phyloP scores from a whole-genome alignment of 2,329 filamentous ascomycete species.

The Aspergillus melleus region DNA sequence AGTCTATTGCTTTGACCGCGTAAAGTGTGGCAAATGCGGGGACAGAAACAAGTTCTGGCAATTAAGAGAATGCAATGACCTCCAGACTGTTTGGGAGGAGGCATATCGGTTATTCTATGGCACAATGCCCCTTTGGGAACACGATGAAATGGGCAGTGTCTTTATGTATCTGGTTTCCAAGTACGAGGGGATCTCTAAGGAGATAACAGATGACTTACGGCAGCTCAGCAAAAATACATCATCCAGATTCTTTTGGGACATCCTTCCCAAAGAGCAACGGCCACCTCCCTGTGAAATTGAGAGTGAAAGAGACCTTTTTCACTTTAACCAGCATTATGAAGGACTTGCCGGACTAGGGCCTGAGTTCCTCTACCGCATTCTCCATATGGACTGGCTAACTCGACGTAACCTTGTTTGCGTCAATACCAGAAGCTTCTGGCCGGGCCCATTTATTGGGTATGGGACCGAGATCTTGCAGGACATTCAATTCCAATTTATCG shows the following conservation, averaged over 20 bases:
- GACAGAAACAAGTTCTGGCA: no score
- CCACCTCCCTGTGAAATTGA: background rate
- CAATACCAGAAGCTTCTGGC: background rate
- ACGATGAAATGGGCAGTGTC: background rate
- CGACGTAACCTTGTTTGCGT: background rate
- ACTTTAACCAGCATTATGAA: background rate
- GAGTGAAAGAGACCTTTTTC: background rate
- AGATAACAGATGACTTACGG: background rate
- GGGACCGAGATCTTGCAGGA: background rate
- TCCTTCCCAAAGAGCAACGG: background rate
- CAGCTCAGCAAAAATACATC: background rate
- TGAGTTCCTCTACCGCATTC: background rate
- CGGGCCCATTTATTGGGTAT: background rate
- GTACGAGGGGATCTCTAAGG: background rate
- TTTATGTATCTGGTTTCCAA: background rate
- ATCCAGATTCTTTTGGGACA: background rate
- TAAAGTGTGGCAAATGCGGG: no score
- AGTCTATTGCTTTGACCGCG: background rate
- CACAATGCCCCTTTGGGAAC: background rate
- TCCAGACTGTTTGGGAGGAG: background rate
- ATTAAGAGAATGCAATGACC: no score
- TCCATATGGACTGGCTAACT: background rate
- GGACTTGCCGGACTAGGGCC: background rate
- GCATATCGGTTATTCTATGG: background rate
- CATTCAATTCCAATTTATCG: background rate